A percentile compares a stretch with the other conserved stretches of the same genome.
These are phyloP conservation scores for Neofusicoccum ribis DNA, from an alignment of 2,329 filamentous ascomycete genomes.

Conservation along the genomic window DNA sequence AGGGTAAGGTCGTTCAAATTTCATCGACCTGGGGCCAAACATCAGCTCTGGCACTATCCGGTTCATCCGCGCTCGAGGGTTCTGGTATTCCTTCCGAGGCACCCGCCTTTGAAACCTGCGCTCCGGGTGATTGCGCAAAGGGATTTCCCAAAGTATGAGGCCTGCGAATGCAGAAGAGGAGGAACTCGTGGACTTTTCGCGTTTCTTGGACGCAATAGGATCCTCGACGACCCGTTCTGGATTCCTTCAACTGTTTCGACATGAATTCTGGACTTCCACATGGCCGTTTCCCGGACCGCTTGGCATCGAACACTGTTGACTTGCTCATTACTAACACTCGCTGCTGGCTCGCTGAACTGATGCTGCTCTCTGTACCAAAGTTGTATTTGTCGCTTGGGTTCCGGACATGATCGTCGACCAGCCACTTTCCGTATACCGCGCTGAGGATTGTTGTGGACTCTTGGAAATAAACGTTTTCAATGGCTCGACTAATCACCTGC, in stretches of 20 bases:
- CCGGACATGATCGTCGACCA: constrained; percentile 20
- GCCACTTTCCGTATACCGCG: constrained; percentile 29
- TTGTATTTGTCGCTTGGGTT: constrained; percentile 17
- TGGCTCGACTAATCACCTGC: constrained; percentile 63
- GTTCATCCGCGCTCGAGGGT: background rate
- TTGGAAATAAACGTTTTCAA: background rate
- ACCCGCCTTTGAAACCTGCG: background rate
- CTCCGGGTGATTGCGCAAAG: background rate
- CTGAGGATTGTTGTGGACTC: background rate
- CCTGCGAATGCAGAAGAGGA: background rate
- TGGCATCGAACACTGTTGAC: background rate
- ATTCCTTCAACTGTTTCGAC: constrained; percentile 7
- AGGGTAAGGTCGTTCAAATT: background rate
- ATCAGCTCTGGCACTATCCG: background rate
- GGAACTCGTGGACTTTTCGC: background rate
- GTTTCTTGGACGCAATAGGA: background rate
- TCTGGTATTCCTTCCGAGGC: background rate
- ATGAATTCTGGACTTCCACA: background rate
- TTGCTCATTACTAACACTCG: constrained; percentile 47
- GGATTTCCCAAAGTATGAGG: background rate
- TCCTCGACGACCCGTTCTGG: background rate
- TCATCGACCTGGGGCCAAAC: background rate
- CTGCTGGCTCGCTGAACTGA: constrained; percentile 60
- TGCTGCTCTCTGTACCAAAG: constrained; percentile 33
- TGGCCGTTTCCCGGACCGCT: background rate